Evolutionary conservation across 225 moss, liverwort and hornwort genomes (phyloP).

Genomic region (Pseudisothecium myosuroides): DNA sequence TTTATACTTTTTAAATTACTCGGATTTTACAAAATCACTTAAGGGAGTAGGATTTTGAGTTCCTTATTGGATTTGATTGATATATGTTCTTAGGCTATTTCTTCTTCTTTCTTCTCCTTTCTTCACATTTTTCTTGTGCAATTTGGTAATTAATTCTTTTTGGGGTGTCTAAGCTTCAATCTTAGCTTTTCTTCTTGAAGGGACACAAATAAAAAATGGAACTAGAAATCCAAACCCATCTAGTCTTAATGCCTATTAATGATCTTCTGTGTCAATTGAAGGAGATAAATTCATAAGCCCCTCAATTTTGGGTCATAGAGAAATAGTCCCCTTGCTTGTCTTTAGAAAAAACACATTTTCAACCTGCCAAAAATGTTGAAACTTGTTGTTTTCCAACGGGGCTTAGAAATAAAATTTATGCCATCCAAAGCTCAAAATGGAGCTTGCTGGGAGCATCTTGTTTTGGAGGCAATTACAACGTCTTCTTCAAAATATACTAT

Average conservation of each 20-base stretch:
- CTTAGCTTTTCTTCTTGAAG: neutral
- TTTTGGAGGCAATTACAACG: neutral
- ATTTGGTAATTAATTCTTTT: neutral
- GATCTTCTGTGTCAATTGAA: neutral
- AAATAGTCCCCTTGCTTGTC: too few relatives aligned
- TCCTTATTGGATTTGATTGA: neutral
- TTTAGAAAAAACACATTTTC: neutral
- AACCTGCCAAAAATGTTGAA: neutral
- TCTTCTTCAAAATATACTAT: too few relatives aligned
- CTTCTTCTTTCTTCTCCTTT: neutral
- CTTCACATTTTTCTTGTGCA: neutral
- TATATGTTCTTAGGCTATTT: neutral
- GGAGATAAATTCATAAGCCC: neutral
- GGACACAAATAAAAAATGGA: fast-evolving
- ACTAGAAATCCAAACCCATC: neutral
- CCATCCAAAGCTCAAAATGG: too few relatives aligned
- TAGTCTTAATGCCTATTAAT: neutral
- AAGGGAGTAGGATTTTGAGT: neutral
- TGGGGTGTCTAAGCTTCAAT: neutral
- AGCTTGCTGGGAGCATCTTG: too few relatives aligned
- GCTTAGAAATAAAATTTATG: too few relatives aligned
- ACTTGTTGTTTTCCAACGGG: neutral
- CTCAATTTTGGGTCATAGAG: neutral
- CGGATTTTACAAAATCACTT: neutral
- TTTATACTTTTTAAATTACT: neutral